phyloP scores from a whole-genome alignment of 805 yeast species.

The Zygosaccharomyces pseudorouxii region DNA sequence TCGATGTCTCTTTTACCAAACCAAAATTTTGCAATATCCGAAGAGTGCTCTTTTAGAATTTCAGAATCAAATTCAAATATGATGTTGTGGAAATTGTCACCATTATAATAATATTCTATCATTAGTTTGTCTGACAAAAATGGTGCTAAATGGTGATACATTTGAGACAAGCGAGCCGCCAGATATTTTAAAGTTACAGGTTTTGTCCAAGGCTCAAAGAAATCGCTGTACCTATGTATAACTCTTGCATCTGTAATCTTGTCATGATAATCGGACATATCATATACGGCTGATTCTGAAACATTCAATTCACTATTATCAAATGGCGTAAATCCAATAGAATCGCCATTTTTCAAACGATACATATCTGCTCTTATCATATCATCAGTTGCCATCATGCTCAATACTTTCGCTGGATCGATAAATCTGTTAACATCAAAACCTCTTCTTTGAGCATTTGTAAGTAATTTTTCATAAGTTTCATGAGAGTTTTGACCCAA shows the following conservation, averaged over 20 bases:
- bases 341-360: constrained; percentile 43
- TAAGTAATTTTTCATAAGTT: constrained; percentile 42
- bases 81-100: constrained; percentile 40
- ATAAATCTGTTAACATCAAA: constrained; percentile 48
- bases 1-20: constrained; percentile 50
- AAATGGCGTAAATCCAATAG: constrained; percentile 40
- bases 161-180: constrained; percentile 50
- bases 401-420: constrained; percentile 38
- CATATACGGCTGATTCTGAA: constrained; percentile 12
- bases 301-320: constrained; percentile 27
- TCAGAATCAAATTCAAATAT: constrained; percentile 38
- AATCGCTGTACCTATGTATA: constrained; percentile 26
- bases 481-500: constrained; percentile 29
- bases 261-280: constrained; percentile 17
- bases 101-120: constrained; percentile 51
- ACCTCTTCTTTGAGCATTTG: constrained; percentile 45
- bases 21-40: constrained; percentile 49
- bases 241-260: constrained; percentile 17
- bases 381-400: constrained; percentile 37
- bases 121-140: constrained; percentile 38
- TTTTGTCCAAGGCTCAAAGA: constrained; percentile 43
- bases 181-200: constrained; percentile 56
- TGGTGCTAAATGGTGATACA: constrained; percentile 27
- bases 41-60: constrained; percentile 31
- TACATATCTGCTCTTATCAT: constrained; percentile 42